These are phyloP conservation scores for Adansonia digitata DNA, from an alignment of 345 rosid species.

Conservation along the genomic window DNA sequence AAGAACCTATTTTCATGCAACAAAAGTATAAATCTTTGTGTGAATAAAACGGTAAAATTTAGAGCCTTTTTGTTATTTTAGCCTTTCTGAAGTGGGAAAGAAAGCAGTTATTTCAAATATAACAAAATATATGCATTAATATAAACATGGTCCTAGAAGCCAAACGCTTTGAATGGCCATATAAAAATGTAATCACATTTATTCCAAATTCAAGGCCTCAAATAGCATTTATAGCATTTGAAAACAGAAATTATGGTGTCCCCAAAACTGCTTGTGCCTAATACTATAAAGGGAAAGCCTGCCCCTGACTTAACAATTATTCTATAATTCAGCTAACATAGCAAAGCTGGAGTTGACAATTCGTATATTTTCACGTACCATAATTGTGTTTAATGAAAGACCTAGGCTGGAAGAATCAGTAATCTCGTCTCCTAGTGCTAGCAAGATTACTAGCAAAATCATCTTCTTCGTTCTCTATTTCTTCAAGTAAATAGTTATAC, in stretches of 20 bases:
- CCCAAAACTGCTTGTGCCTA: background rate
- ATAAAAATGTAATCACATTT: background rate
- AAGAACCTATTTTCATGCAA: too few species aligned
- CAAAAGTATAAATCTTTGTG: too few species aligned
- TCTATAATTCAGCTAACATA: too few species aligned
- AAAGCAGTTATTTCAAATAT: too few species aligned
- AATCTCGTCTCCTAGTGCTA: constrained; percentile 47
- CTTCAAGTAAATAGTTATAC: constrained; percentile 44
- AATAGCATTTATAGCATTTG: background rate
- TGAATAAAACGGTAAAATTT: too few species aligned
- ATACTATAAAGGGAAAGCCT: too few species aligned
- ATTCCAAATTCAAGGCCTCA: background rate
- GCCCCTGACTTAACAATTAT: too few species aligned
- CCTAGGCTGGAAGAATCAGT: constrained; percentile 18
- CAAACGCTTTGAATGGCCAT: background rate
- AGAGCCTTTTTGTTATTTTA: too few species aligned
- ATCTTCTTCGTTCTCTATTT: constrained; percentile 50
- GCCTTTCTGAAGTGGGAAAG: too few species aligned
- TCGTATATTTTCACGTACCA: too few species aligned
- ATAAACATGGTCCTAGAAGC: background rate
- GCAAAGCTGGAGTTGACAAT: too few species aligned
- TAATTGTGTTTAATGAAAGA: too few species aligned
- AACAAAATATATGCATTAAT: background rate
- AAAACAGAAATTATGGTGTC: background rate
- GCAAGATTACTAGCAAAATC: constrained; percentile 33